These are phyloP conservation scores for Phytophthora vignae DNA, from an alignment of 352 stramenopile genomes.

Conservation along the genomic window DNA sequence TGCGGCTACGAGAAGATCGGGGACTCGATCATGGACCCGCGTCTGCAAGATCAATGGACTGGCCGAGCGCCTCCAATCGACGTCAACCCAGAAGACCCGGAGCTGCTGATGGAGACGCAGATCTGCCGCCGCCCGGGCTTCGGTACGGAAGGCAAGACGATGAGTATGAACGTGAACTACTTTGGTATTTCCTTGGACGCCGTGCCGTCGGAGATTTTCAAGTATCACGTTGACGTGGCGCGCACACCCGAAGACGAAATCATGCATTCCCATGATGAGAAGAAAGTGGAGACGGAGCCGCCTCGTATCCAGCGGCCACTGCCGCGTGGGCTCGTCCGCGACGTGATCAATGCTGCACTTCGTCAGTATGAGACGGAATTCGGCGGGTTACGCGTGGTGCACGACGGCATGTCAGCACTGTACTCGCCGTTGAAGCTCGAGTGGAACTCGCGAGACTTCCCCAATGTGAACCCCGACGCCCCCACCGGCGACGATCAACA, in stretches of 20 bases:
- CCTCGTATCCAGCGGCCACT: conserved; percentile 50
- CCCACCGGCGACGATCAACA: neutral
- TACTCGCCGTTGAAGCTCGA: conserved; percentile 54
- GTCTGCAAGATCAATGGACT: conserved; percentile 49
- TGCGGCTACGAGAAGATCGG: conserved; percentile 62
- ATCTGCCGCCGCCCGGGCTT: conserved; percentile 53
- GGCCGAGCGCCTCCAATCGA: conserved; percentile 29
- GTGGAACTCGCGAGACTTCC: conserved; percentile 58
- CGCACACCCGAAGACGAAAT: conserved; percentile 31
- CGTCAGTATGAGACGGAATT: conserved; percentile 53
- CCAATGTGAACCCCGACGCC: conserved; percentile 55
- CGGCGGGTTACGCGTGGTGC: conserved; percentile 51
- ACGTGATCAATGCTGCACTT: conserved; percentile 59
- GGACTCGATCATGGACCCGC: conserved; percentile 52
- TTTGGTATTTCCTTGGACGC: conserved; percentile 56
- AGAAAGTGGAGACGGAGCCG: conserved; percentile 22
- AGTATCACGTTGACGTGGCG: conserved; percentile 69
- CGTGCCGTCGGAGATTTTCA: conserved; percentile 57
- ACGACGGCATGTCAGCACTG: conserved; percentile 67
- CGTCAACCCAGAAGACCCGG: conserved; percentile 34
- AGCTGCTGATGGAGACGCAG: conserved; percentile 36
- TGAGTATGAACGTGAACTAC: conserved; percentile 62
- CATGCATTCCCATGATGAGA: conserved; percentile 35
- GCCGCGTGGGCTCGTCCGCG: conserved; percentile 49
- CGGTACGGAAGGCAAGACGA: conserved; percentile 29